Conservation (phyloP, 352 stramenopile species). For the Aphanomyces invadans region DNA sequence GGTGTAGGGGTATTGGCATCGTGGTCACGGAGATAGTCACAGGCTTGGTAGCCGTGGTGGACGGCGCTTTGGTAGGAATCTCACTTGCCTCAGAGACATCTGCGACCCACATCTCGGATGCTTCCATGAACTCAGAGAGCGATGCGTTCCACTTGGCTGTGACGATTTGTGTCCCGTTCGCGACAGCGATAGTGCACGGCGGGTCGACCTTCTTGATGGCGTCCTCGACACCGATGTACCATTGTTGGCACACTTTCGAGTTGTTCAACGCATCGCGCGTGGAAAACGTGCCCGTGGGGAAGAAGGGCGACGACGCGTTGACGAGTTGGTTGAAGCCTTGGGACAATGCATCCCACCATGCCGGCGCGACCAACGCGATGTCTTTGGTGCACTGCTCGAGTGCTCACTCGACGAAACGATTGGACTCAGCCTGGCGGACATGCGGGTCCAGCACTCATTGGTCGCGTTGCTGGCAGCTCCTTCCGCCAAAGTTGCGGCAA, state of each 20-base stretch:
- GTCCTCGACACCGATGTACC: background rate
- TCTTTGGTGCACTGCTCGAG: background rate
- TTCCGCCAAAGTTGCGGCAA: background rate
- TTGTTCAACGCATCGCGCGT: background rate
- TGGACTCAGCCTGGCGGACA: background rate
- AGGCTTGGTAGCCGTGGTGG: background rate
- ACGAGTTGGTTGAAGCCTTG: background rate
- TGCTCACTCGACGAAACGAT: background rate
- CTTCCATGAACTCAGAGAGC: background rate
- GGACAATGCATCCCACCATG: background rate
- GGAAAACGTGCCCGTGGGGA: background rate
- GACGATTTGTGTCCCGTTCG: background rate
- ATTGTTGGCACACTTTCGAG: constrained; percentile 1
- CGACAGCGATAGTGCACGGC: background rate
- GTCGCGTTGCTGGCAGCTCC: background rate
- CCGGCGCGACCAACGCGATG: background rate
- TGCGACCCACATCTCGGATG: background rate
- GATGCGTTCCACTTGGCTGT: constrained; percentile 5
- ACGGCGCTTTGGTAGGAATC: background rate
- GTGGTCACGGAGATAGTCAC: no score
- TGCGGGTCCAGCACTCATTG: background rate
- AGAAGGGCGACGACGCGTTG: background rate
- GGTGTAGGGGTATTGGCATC: no score
- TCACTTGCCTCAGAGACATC: background rate
- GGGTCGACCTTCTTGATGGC: constrained; percentile 3